phyloP scores from a whole-genome alignment of 805 yeast species.

The Suhomyces xylopsoci region DNA sequence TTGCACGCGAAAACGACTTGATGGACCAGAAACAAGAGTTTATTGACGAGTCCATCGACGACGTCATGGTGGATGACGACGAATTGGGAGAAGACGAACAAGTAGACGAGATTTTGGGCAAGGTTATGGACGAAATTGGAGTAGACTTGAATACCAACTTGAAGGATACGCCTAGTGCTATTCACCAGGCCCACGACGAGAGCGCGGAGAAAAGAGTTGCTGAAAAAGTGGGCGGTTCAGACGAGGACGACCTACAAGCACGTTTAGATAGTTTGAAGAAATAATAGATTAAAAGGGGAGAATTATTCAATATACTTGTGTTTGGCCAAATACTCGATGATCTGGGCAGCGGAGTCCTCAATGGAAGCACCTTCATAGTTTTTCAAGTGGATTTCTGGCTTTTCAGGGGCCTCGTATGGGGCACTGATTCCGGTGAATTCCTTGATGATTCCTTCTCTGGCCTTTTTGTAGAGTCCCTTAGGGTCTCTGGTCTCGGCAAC shows the following conservation, averaged over 20 bases:
- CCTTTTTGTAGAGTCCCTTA: conserved; percentile 94
- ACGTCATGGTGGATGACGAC: conserved; percentile 76
- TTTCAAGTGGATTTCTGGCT: conserved; percentile 77
- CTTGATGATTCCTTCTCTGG: conserved; percentile 89
- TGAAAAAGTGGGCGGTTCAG: conserved; percentile 51
- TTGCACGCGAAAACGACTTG: conserved; percentile 88
- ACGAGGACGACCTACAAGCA: conserved; percentile 86
- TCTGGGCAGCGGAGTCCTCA: conserved; percentile 76
- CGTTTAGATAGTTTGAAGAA: conserved; percentile 77
- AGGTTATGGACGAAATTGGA: conserved; percentile 94
- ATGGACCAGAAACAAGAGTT: conserved; percentile 99
- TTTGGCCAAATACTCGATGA: conserved; percentile 62
- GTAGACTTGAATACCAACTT: conserved; percentile 63
- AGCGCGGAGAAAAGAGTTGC: conserved; percentile 43
- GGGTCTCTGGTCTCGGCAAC: conserved; percentile 98
- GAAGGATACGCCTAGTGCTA: conserved; percentile 44
- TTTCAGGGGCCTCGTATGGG: conserved; percentile 89
- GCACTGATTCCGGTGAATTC: conserved; percentile 96
- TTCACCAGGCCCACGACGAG: conserved; percentile 33
- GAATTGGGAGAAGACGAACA: conserved; percentile 84
- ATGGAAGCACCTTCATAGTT: conserved; percentile 63
- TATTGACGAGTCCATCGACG: conserved; percentile 98
- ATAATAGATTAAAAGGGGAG: conserved; percentile 11
- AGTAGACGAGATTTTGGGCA: conserved; percentile 84
- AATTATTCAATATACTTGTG: conserved; percentile 35